phyloP scores from a whole-genome alignment of 2,329 filamentous ascomycete species.

The Ascosphaera acerosa region DNA sequence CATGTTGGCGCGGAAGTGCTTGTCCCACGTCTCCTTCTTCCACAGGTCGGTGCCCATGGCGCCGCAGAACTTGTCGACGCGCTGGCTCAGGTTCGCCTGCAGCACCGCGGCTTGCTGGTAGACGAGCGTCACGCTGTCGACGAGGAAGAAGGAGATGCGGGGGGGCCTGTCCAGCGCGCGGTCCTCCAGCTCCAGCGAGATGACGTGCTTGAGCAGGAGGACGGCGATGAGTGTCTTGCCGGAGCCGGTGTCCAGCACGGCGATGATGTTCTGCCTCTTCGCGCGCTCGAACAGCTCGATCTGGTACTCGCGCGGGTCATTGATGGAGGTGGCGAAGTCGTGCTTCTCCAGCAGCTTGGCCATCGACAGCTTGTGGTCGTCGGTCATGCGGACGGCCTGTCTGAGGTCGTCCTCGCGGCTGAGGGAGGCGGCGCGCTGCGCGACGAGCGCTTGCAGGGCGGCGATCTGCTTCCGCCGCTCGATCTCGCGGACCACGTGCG shows the following conservation, averaged over 20 bases:
- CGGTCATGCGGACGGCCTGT: conserved; percentile 11
- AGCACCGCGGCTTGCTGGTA: conserved; percentile 75
- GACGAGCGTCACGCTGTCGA: conserved; percentile 71
- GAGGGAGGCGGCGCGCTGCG: conserved; percentile 19
- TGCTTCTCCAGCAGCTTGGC: conserved; percentile 28
- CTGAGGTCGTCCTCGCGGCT: conserved; percentile 17
- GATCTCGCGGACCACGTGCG: conserved; percentile 13
- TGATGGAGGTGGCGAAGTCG: conserved; percentile 34
- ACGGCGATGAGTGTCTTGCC: conserved; percentile 95
- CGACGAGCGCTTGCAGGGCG: conserved; percentile 23
- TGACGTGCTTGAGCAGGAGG: conserved; percentile 48
- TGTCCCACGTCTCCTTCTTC: conserved; percentile 33
- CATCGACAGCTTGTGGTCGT: conserved; percentile 26
- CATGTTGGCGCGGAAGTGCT: conserved; percentile 39
- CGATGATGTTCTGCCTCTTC: conserved; percentile 65
- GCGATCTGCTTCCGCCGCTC: conserved; percentile 26
- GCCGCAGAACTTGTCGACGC: conserved; percentile 50
- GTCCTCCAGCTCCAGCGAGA: conserved; percentile 52
- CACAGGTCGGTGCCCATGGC: conserved; percentile 36
- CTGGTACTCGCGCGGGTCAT: conserved; percentile 70
- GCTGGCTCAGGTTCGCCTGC: conserved; percentile 52
- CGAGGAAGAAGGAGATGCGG: conserved; percentile 64
- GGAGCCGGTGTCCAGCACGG: conserved; percentile 80
- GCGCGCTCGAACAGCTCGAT: conserved; percentile 73
- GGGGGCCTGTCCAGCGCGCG: conserved; percentile 33